These are phyloP conservation scores for Xylariaceae sp. DNA, from an alignment of 2,329 filamentous ascomycete species.

Conservation along the genomic window DNA sequence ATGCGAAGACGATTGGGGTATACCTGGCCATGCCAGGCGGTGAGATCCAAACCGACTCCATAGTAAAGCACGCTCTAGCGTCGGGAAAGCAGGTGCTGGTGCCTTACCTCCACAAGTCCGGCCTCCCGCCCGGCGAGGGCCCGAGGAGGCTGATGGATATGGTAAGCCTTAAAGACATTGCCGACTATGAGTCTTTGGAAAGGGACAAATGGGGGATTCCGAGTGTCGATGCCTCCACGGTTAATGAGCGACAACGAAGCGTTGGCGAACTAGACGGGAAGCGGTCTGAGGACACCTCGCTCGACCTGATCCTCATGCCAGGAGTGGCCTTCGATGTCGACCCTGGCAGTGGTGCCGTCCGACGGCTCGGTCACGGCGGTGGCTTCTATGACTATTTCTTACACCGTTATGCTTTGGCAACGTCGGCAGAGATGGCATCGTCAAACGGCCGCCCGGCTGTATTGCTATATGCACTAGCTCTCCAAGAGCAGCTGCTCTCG, in stretches of 20 bases:
- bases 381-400: conserved; percentile 97
- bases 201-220: conserved; percentile 92
- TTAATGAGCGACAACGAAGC: conserved; percentile 62
- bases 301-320: conserved; percentile 87
- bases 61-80: conserved; percentile 73
- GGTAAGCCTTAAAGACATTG: conserved; percentile 65
- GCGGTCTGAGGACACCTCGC: conserved; percentile 35
- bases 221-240: conserved; percentile 61
- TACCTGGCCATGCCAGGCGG: conserved; percentile 89
- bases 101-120: conserved; percentile 71
- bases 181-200: conserved; percentile 71
- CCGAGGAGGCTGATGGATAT: conserved; percentile 83
- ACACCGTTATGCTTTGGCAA: conserved; percentile 54
- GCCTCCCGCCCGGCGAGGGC: conserved; percentile 37
- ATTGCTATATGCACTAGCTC: conserved; percentile 66
- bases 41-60: conserved; percentile 76
- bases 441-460: conserved; percentile 30
- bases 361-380: conserved; percentile 84
- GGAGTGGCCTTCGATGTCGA: conserved; percentile 82
- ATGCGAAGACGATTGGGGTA: conserved; percentile 69
- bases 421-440: conserved; percentile 24
- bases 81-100: conserved; percentile 82
- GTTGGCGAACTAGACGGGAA: conserved; percentile 53
- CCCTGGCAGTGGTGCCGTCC: conserved; percentile 44
- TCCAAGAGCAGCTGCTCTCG: conserved; percentile 75